Evolutionary conservation across 495 filamentous ascomycete genomes (phyloP), one percentile per base, ranked within the genome.

Genomic region (Trichoderma asperelloides): DNA sequence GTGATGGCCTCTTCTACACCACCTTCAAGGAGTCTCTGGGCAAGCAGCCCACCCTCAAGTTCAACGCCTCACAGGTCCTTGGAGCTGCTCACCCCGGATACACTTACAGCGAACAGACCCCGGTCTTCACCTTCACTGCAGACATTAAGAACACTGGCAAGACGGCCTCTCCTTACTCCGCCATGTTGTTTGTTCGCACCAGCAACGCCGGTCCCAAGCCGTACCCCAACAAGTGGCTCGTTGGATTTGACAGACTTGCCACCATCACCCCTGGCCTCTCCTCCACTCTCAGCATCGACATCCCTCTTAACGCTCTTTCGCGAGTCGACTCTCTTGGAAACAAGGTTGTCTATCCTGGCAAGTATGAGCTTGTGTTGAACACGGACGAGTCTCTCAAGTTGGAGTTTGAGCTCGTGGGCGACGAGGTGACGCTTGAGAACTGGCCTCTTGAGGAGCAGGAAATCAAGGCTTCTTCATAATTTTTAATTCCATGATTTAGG

Each of bases 331-430:
- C 79, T 33, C 69, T 67, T 4, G 89, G 89, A 1, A 84, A 89
- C 71, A 80, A 78, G 25, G 76, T 88, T 21, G 66, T 92, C 41
- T 91, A 88, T 71, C 88, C 89, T 0, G 89, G 89, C 2, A 78
- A 75, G 1, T 91, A 92, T 60, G 51, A 60, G 27, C 51, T 60
- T 9, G 51, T 12, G 1, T 60, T 60, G 51, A 60, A 60, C 51
- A 30, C 27, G 2, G 51, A 60, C 51, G 51, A 60, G 51, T 60
- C 51, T 12, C 6, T 60, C 9, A 28, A 27, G 23, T 7, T 60
- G 23, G 51, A 60, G 23, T 60, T 60, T 60, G 51, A 60, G 51
- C 15, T 60, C 1, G 51, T 60, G 51, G 51, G 51, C 23, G 51
- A 60, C 3, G 51, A 28, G 51, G 51, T 60, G 9, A 60, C 51